Evolutionary conservation across 106 monocot genomes (phyloP).

Genomic region (Dioscorea zingiberensis): DNA sequence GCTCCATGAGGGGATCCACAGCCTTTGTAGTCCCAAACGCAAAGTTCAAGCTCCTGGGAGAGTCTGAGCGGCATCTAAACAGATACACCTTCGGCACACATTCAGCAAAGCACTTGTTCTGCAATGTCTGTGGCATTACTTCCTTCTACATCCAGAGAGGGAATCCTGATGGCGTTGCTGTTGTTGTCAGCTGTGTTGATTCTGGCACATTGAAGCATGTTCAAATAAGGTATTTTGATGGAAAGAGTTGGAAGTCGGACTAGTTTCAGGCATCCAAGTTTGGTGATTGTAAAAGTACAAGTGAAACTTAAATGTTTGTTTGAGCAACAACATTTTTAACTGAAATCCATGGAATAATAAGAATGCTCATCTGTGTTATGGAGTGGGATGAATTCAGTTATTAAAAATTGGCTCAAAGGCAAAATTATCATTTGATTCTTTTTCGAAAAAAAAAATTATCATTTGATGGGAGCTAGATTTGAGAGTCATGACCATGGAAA

Average conservation of each 20-base stretch:
- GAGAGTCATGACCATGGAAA: too few species aligned
- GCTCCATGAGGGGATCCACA: constrained; percentile 36
- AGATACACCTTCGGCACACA: constrained; percentile 34
- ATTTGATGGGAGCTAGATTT: too few species aligned
- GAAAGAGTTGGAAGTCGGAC: background rate
- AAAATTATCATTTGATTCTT: too few species aligned
- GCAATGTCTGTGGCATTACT: constrained; percentile 35
- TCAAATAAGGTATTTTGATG: constrained; percentile 30
- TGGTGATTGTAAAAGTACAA: too few species aligned
- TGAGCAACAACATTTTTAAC: too few species aligned
- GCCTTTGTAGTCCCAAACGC: constrained; percentile 27
- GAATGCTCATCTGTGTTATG: too few species aligned
- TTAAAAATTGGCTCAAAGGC: too few species aligned
- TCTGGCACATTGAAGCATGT: constrained; percentile 25
- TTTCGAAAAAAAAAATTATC: too few species aligned
- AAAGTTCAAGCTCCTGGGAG: constrained; percentile 24
- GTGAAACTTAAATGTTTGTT: too few species aligned
- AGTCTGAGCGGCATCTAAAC: constrained; percentile 20
- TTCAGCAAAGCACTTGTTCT: constrained; percentile 31
- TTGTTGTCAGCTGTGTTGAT: constrained; percentile 22
- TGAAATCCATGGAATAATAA: too few species aligned
- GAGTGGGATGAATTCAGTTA: too few species aligned
- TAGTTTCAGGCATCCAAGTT: too few species aligned
- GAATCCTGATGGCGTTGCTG: constrained; percentile 33
- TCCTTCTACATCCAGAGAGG: constrained; percentile 32